Percentiles rank a stretch among this genome's conserved stretches.
Conservation (phyloP, 331 rosid genomes). For the Acacia concinna region DNA sequence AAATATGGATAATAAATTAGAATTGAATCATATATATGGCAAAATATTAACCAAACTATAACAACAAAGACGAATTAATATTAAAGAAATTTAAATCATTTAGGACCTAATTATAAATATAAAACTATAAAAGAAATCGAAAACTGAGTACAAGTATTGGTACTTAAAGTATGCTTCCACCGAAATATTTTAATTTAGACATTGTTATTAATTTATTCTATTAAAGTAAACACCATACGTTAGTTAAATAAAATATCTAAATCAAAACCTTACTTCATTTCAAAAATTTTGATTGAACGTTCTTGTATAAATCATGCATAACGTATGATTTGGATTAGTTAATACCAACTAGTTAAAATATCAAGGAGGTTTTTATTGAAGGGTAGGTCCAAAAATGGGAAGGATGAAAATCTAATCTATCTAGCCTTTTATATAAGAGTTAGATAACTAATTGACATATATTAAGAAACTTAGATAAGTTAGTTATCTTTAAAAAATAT, state of each 20-base stretch:
- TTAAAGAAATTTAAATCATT: background rate
- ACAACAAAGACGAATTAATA: background rate
- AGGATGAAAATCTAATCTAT: too few relatives aligned
- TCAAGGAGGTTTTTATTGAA: too few relatives aligned
- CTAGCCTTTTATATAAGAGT: too few relatives aligned
- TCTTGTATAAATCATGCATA: background rate
- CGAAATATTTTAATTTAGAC: background rate
- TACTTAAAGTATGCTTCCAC: background rate
- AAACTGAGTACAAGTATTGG: background rate
- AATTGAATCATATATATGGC: background rate
- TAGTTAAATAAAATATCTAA: background rate
- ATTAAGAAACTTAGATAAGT: too few relatives aligned
- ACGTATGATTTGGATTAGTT: background rate
- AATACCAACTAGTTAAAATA: too few relatives aligned
- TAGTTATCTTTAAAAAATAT: too few relatives aligned
- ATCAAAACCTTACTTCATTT: background rate
- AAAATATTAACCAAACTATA: background rate
- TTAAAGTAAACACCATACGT: background rate
- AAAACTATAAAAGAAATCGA: background rate
- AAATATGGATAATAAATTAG: background rate
- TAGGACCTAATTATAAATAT: background rate
- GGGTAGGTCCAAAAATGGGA: too few relatives aligned
- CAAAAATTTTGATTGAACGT: background rate
- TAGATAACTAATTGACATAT: too few relatives aligned
- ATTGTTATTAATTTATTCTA: background rate